Evolutionary conservation across 139 green algal species (phyloP).

Genomic region (Pleodorina starrii): DNA sequence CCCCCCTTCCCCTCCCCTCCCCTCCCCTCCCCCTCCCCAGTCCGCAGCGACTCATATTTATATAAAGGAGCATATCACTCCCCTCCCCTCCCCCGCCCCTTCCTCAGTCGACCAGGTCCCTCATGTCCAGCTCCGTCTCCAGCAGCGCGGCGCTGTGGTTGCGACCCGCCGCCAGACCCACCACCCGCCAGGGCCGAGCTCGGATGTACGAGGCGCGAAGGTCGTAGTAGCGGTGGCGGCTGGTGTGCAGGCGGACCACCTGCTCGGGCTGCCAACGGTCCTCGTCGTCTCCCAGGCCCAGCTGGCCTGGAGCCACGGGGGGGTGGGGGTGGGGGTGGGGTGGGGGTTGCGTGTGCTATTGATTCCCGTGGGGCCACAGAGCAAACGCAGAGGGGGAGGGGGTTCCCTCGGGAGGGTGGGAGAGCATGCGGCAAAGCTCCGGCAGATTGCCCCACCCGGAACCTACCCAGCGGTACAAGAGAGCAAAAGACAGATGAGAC

Average conservation of each 20-base stretch:
- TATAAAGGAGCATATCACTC: too few species aligned
- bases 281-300: slow-evolving; percentile 63
- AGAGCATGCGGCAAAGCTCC: too few species aligned
- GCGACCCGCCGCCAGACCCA: slow-evolving; percentile 52
- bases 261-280: slow-evolving; percentile 61
- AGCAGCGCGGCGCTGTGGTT: slow-evolving; percentile 69
- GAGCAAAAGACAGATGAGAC: too few species aligned
- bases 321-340: neutral
- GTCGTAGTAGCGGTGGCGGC: slow-evolving; percentile 55
- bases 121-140: slow-evolving; percentile 53
- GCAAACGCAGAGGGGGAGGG: too few species aligned
- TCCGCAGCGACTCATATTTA: too few species aligned
- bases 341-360: neutral
- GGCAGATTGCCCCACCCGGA: too few species aligned
- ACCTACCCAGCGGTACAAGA: too few species aligned
- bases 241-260: slow-evolving; percentile 64
- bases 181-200: slow-evolving; percentile 50
- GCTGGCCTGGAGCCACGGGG: slow-evolving; percentile 52
- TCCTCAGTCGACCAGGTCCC: slow-evolving; percentile 30
- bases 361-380: neutral
- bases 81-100: neutral
- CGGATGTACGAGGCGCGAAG: slow-evolving; percentile 46
- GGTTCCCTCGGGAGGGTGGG: too few species aligned
- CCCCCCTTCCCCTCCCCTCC: too few species aligned
- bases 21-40: too few species aligned